Percentiles rank a stretch among this genome's conserved stretches.
These are phyloP conservation scores for Fusarium tricinctum DNA, from an alignment of 2,329 filamentous ascomycete species.

Conservation along the genomic window DNA sequence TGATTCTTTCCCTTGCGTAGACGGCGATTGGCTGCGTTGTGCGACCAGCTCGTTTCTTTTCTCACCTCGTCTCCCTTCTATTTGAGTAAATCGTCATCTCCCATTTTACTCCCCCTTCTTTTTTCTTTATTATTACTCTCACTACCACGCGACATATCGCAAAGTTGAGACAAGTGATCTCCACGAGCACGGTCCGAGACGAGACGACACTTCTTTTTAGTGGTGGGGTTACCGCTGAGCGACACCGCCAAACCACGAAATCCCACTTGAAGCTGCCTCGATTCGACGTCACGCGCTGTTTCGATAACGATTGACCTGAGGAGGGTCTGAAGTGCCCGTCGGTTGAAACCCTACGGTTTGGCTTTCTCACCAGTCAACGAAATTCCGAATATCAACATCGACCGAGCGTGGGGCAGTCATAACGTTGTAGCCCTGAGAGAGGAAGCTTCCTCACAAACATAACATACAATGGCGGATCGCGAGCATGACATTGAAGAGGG, in stretches of 20 bases:
- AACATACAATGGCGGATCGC: constrained; percentile 62
- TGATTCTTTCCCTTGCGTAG: constrained; percentile 37
- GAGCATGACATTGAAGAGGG: constrained; percentile 62
- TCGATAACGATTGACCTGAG: neutral
- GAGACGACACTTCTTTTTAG: constrained; percentile 36
- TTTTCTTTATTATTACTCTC: constrained; percentile 8
- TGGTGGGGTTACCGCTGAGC: constrained; percentile 44
- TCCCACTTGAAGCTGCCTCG: constrained; percentile 23
- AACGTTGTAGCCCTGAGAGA: constrained; percentile 18
- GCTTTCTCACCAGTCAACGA: neutral
- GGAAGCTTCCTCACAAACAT: constrained; percentile 18
- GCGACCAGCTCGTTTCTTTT: constrained; percentile 37
- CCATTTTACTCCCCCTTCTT: constrained; percentile 8
- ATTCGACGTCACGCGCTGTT: constrained; percentile 15
- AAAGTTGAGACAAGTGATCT: constrained; percentile 15
- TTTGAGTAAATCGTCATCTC: constrained; percentile 23
- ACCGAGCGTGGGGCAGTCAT: constrained; percentile 18
- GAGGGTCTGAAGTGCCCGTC: neutral
- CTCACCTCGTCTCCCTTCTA: constrained; percentile 24
- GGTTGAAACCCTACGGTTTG: neutral
- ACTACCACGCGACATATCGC: neutral
- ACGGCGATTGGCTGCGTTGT: constrained; percentile 36
- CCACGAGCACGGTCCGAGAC: constrained; percentile 28
- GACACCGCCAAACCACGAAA: constrained; percentile 44
- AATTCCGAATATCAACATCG: neutral